phyloP scores from a whole-genome alignment of 1,284 basidiomycete genomes.

The Leccinum angustisporum region DNA sequence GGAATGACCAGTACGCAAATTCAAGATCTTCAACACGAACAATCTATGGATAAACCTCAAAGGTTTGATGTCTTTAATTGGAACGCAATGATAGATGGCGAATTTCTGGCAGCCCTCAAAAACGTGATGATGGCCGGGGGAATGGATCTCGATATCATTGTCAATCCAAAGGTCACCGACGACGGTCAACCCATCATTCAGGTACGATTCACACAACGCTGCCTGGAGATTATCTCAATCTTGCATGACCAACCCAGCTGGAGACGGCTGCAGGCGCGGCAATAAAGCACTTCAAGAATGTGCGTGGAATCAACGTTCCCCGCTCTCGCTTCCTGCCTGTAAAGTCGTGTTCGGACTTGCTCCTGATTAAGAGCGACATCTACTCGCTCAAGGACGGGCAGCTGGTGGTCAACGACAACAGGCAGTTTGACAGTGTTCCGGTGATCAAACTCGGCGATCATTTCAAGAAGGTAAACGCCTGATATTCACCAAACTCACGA shows the following conservation, averaged over 20 bases:
- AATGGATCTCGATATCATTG: constrained; percentile 89
- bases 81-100: neutral
- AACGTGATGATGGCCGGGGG: constrained; percentile 88
- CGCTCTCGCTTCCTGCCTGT: constrained; percentile 96
- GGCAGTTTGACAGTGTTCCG: constrained; percentile 91
- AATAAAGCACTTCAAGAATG: constrained; percentile 94
- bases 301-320: constrained; percentile 96
- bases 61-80: constrained; percentile 38
- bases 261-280: constrained; percentile 97
- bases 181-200: constrained; percentile 84
- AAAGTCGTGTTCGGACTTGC: constrained; percentile 85
- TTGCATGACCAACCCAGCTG: constrained; percentile 54
- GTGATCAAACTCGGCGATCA: constrained; percentile 96
- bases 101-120: constrained; percentile 68
- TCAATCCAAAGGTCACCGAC: constrained; percentile 89
- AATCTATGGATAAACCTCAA: constrained; percentile 95
- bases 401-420: constrained; percentile 82
- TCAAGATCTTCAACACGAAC: constrained; percentile 97
- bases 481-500: neutral
- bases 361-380: constrained; percentile 94
- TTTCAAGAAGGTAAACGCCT: constrained; percentile 62
- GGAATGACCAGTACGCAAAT: constrained; percentile 60
- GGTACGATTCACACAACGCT: constrained; percentile 29
- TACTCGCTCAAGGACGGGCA: constrained; percentile 94
- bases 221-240: constrained; percentile 9